phyloP scores from a whole-genome alignment of 352 stramenopile genomes.

The Phytophthora pisi region DNA sequence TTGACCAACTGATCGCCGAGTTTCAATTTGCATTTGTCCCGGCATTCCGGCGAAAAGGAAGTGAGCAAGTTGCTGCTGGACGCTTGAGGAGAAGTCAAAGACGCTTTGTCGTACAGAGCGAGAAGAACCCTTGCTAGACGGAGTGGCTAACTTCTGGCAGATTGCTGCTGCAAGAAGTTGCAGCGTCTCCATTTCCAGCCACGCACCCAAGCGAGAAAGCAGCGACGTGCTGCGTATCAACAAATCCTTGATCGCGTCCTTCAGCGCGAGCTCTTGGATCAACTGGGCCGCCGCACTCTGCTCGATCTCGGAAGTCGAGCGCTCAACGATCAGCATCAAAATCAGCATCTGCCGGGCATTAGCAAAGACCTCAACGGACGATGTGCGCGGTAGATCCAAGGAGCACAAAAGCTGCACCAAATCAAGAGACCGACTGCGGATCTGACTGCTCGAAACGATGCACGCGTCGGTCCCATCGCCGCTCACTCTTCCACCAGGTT shows the following conservation, averaged over 20 bases:
- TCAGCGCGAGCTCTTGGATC: constrained; percentile 30
- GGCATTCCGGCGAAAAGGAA: constrained; percentile 31
- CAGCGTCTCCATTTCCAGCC: constrained; percentile 17
- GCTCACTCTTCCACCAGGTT: background rate
- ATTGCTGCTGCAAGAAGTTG: constrained; percentile 18
- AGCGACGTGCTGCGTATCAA: constrained; percentile 13
- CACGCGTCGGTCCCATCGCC: background rate
- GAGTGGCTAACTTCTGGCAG: constrained; percentile 11
- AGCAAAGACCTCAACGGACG: constrained; percentile 29
- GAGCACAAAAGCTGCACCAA: constrained; percentile 41
- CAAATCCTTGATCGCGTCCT: constrained; percentile 18
- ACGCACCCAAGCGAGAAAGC: constrained; percentile 20
- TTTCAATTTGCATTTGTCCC: background rate
- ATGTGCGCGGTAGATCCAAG: constrained; percentile 26
- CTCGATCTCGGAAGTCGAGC: constrained; percentile 25
- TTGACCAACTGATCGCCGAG: background rate
- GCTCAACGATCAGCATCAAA: constrained; percentile 39
- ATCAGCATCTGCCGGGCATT: constrained; percentile 24
- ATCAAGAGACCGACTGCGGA: constrained; percentile 28
- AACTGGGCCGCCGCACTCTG: constrained; percentile 29
- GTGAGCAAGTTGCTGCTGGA: constrained; percentile 42
- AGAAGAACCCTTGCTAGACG: background rate
- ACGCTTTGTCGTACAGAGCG: background rate
- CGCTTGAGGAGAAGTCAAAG: constrained; percentile 31
- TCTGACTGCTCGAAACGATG: constrained; percentile 19